These are phyloP conservation scores for Phlebiopsis flavidoalba DNA, from an alignment of 768 basidiomycete species.

Conservation along the genomic window DNA sequence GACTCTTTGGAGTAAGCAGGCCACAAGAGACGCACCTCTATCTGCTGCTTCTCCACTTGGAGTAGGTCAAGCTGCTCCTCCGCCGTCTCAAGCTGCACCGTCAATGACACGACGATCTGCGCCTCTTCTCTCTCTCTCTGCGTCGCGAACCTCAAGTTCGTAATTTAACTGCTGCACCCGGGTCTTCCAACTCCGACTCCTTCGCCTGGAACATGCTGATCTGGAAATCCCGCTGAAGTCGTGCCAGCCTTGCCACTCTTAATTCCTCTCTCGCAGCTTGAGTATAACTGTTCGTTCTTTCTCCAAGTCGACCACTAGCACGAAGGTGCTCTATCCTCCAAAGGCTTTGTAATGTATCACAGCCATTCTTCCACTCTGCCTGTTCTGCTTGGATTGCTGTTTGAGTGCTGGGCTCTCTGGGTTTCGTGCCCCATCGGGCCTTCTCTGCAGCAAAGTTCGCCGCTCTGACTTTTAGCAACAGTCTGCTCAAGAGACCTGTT, in stretches of 20 bases:
- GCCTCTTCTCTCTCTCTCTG: slow-evolving; percentile 23
- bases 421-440: slow-evolving; percentile 37
- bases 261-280: slow-evolving; percentile 48
- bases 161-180: slow-evolving; percentile 29
- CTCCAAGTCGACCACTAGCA: slow-evolving; percentile 48
- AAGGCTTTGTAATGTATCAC: slow-evolving; percentile 55
- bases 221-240: slow-evolving; percentile 60
- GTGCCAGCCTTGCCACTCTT: slow-evolving; percentile 52
- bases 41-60: slow-evolving; percentile 39
- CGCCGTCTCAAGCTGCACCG: slow-evolving; percentile 34
- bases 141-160: neutral
- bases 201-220: slow-evolving; percentile 63
- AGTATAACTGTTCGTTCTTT: slow-evolving; percentile 45
- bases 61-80: slow-evolving; percentile 33
- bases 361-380: slow-evolving; percentile 55
- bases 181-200: slow-evolving; percentile 55
- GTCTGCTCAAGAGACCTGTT: slow-evolving; percentile 61
- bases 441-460: slow-evolving; percentile 42
- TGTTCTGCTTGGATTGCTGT: slow-evolving; percentile 48
- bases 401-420: slow-evolving; percentile 40
- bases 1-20: neutral
- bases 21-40: slow-evolving; percentile 21
- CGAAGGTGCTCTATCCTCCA: slow-evolving; percentile 64
- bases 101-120: slow-evolving; percentile 23
- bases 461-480: slow-evolving; percentile 47